Base-by-base conservation (phyloP, 2,329 filamentous ascomycete genomes). In the Apiospora saccharicola region DNA sequence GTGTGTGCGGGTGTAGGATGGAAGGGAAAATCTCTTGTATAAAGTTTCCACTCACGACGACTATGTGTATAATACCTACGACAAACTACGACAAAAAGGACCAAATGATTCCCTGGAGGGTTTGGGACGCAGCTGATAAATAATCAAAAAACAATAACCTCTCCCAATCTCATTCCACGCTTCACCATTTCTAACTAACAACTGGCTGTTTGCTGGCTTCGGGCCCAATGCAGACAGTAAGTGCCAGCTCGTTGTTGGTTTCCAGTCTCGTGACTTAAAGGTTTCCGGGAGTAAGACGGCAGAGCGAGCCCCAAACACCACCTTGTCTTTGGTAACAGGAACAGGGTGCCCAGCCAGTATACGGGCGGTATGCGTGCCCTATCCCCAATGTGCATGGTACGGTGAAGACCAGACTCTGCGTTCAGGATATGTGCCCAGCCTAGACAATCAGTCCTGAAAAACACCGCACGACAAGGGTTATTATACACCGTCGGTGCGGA, bases 21-120 rank as follows among this genome's bases (percentile, higher is more conserved):
- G 41, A 46, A 44, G 30, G 16, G 12, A 46, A 47, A 46, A 44
- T 68, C 44, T 51, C 47, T 57, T 70, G 46, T 70, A 44, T n/a
- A 70, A 70, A 51, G 46, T 53, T 70, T 70, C 68, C 68, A 53
- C 68, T 70, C 68, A 43, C 24, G 46, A 70, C 47, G 68, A 70
- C 24, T 51, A 70, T 51, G 24, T 70, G 68, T 70, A 70, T 69
- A 47, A 69, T 69, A 69, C 67, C 44, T 64, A 64, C 49, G 49
- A 26, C 49, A 26, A 49, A 49, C 46, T n/a, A 61, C 53, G 53
- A 61, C 53, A 61, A 61, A 53, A 69, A 37, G 67, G 44, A 49
- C 67, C 67, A 69, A 69, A 49, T 47, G 67, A 69, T 64, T 64
- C 57, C 57, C 34, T 41, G 57, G 57, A 41, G 22, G 57, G 57